A percentile compares a stretch with the other conserved stretches of the same genome.
These are phyloP conservation scores for Saccharomyces hybrid DNA, from an alignment of 1,139 yeast genomes.

Conservation along the genomic window DNA sequence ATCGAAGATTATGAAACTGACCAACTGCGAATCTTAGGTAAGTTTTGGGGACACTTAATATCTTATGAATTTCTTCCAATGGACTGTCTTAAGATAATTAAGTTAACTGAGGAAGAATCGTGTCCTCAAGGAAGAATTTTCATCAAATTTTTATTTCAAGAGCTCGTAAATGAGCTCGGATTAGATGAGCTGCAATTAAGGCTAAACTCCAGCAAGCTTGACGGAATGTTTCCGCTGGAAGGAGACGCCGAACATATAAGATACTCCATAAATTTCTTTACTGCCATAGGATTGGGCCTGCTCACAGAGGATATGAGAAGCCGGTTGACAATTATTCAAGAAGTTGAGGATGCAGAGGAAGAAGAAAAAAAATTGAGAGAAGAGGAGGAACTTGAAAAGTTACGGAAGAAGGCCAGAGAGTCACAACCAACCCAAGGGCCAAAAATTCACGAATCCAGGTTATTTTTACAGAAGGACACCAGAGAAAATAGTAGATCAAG, in stretches of 20 bases:
- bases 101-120: constrained; percentile 63
- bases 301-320: constrained; percentile 78
- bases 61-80: constrained; percentile 66
- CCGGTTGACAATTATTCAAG: constrained; percentile 31
- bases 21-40: constrained; percentile 71
- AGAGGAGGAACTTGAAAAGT: constrained; percentile 5
- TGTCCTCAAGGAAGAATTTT: constrained; percentile 77
- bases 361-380: constrained; percentile 4
- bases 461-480: neutral
- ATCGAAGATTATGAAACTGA: constrained; percentile 66
- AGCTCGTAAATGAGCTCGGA: constrained; percentile 74
- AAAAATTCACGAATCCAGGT: neutral
- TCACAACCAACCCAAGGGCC: neutral
- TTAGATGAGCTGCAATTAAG: constrained; percentile 41
- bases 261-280: constrained; percentile 82
- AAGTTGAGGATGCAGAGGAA: constrained; percentile 6
- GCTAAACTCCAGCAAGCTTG: constrained; percentile 41
- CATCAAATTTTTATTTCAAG: constrained; percentile 72
- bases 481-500: constrained; percentile 4
- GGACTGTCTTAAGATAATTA: constrained; percentile 45
- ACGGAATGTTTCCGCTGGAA: constrained; percentile 39
- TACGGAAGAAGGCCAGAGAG: constrained; percentile 1
- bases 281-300: constrained; percentile 84
- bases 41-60: constrained; percentile 78
- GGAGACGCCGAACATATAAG: constrained; percentile 50